Base-by-base conservation (phyloP, 139 green algal genomes). In the Limnomonas spitsbergensis region DNA sequence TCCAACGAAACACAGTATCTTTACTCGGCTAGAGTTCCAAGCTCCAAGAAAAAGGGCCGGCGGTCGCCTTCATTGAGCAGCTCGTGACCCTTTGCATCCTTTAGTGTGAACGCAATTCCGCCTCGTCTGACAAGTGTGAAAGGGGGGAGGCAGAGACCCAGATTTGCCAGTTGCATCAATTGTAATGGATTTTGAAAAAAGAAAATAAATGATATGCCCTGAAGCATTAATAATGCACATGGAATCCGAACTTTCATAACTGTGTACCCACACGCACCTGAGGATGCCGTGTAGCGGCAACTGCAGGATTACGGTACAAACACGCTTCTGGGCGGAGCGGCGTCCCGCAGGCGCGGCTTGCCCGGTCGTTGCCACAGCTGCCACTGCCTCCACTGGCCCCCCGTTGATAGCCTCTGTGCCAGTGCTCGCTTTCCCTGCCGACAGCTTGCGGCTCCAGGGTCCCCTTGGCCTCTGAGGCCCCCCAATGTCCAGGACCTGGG, bases 41-140 rank as follows among this genome's bases (percentile, higher is more conserved):
- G n/a, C n/a, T n/a, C n/a, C n/a, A n/a, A n/a, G n/a, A n/a, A n/a
- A n/a, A n/a, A n/a, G n/a, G n/a, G n/a, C n/a, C n/a, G n/a, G n/a
- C n/a, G n/a, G n/a, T n/a, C n/a, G n/a, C n/a, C n/a, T n/a, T n/a
- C 47, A 61, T 61, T 61, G 47, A 61, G 47, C 47, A 61, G 47
- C 14, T 61, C 14, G 20, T 61, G 14, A 20, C 47, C 47, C 20
- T 61, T 61, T 14, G 47, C 47, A 61, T 20, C 47, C 20, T 61
- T 61, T 20, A 61, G 47, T 14, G 47, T 61, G 47, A 61, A 61
- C 20, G 47, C 20, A 20, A 61, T 29, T 14, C 47, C 47, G 20
- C 47, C 47, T 61, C 20, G 47, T 20, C 47, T 61, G 47, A 61
- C 14, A 20, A 29, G n/a, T n/a, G n/a, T n/a, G 20, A 61, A 29